These are phyloP conservation scores for Hymenoscyphus infarciens DNA, from an alignment of 2,329 filamentous ascomycete species.

Conservation along the genomic window DNA sequence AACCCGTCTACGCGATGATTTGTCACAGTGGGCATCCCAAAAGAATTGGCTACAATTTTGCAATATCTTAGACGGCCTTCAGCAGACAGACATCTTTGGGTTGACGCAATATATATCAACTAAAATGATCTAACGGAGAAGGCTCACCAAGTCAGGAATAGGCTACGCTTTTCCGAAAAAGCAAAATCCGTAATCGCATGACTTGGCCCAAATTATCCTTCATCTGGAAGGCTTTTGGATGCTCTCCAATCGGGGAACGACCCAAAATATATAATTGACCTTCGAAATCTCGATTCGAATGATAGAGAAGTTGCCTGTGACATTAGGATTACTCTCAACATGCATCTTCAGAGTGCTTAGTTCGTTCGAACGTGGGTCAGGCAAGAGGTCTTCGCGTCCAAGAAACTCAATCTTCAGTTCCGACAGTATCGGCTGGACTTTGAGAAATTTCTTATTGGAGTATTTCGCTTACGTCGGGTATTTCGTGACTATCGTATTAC, in stretches of 20 bases:
- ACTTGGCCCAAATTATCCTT: conserved; percentile 24
- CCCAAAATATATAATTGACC: neutral
- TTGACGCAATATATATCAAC: conserved; percentile 34
- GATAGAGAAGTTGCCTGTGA: neutral
- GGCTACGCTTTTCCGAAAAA: conserved; percentile 32
- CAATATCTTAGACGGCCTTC: neutral
- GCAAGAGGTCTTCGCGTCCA: conserved; percentile 9
- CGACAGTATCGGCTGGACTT: neutral
- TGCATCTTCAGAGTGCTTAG: neutral
- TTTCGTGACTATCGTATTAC: neutral
- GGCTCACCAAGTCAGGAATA: conserved; percentile 27
- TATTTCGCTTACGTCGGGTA: neutral
- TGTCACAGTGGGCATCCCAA: conserved; percentile 4
- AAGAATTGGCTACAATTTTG: conserved; percentile 7
- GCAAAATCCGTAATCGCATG: conserved; percentile 30
- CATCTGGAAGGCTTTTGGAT: neutral
- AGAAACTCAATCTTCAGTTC: neutral
- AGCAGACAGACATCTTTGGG: conserved; percentile 23
- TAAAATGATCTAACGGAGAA: conserved; percentile 29
- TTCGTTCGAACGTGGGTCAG: conserved; percentile 10
- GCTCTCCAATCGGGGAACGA: neutral
- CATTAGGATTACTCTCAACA: neutral
- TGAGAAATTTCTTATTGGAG: neutral
- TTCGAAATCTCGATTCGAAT: neutral
- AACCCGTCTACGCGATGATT: conserved; percentile 1